These are phyloP conservation scores for Colletotrichum endophyticum DNA, from an alignment of 2,329 filamentous ascomycete genomes.

Conservation along the genomic window DNA sequence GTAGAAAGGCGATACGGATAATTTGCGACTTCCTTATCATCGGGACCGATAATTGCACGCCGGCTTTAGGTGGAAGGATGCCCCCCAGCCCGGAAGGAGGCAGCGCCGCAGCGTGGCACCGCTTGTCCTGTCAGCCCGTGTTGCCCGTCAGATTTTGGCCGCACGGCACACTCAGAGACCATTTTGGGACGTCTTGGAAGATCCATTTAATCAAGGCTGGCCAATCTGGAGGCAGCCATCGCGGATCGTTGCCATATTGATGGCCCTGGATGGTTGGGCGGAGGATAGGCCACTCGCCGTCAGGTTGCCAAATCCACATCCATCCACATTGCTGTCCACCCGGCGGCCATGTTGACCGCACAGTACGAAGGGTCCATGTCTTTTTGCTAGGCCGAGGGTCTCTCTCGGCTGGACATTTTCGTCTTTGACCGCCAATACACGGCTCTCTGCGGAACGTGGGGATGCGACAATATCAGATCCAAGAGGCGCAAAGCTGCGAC, in stretches of 20 bases:
- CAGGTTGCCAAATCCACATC: neutral
- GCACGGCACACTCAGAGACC: neutral
- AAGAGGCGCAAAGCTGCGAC: neutral
- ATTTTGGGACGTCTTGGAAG: constrained; percentile 1
- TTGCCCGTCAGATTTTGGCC: neutral
- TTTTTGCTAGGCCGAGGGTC: neutral
- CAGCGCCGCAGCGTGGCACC: neutral
- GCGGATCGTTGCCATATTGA: constrained; percentile 11
- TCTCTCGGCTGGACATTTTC: neutral
- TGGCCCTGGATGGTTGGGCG: neutral
- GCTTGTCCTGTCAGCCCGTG: neutral
- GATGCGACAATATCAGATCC: neutral
- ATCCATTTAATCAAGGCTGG: constrained; percentile 20
- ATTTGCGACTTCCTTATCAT: neutral
- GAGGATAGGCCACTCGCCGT: neutral
- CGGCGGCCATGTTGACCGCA: neutral
- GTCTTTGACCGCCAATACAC: neutral
- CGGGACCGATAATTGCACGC: neutral
- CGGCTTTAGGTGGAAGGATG: constrained; percentile 7
- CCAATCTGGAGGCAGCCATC: constrained; percentile 6
- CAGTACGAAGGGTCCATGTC: neutral
- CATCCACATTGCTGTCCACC: neutral
- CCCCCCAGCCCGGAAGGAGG: neutral
- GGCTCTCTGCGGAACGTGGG: neutral
- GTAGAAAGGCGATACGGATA: neutral